Conservation (phyloP, 2,329 filamentous ascomycete species). For the Paecilomyces fulvus region DNA sequence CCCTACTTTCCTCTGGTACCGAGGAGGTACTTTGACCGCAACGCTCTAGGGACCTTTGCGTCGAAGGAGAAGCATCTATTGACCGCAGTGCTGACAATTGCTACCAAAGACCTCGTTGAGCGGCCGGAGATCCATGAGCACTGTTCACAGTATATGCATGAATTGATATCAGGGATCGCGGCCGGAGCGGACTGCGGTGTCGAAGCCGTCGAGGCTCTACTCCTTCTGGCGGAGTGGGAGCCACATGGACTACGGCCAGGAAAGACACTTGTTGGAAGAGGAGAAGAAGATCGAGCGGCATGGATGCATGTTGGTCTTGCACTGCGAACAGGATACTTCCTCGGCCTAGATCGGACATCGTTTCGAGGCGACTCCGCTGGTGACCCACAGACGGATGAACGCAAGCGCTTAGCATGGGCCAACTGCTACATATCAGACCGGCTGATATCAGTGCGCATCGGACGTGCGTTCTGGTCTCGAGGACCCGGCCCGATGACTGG, state of each 20-base stretch:
- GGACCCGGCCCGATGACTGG: conserved; percentile 60
- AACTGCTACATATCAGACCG: conserved; percentile 60
- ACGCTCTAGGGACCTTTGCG: conserved; percentile 48
- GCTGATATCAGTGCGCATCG: conserved; percentile 61
- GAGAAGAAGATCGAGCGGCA: conserved; percentile 64
- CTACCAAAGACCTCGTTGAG: conserved; percentile 60
- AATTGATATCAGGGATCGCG: conserved; percentile 57
- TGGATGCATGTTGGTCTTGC: conserved; percentile 72
- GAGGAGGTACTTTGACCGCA: conserved; percentile 48
- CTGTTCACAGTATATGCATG: conserved; percentile 63
- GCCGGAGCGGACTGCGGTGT: conserved; percentile 60
- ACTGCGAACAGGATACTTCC: conserved; percentile 60
- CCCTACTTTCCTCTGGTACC: conserved; percentile 63
- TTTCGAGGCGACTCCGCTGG: conserved; percentile 53
- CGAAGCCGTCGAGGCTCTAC: conserved; percentile 61
- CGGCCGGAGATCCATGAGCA: conserved; percentile 56
- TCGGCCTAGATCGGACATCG: conserved; percentile 60
- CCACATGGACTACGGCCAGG: conserved; percentile 55
- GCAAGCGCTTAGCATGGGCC: conserved; percentile 61
- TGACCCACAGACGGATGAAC: conserved; percentile 52
- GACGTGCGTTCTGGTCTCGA: conserved; percentile 65
- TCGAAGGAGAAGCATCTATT: conserved; percentile 57
- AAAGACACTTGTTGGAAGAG: conserved; percentile 57
- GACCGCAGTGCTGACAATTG: conserved; percentile 62
- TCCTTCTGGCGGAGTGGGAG: conserved; percentile 66